Evolutionary conservation across 306 rosid species (phyloP).

Genomic region (Calophaca sinica): DNA sequence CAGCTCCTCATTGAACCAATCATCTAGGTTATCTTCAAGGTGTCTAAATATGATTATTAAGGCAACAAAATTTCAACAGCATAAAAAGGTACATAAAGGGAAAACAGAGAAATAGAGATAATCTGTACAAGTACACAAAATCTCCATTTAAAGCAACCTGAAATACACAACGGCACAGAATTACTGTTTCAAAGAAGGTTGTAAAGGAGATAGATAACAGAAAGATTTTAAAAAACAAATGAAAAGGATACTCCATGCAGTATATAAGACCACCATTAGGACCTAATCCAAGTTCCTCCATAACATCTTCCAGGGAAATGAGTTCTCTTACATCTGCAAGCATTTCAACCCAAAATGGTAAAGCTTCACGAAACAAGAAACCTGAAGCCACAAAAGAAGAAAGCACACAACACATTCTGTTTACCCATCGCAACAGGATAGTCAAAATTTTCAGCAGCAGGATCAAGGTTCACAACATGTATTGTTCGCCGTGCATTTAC

Average conservation of each 20-base stretch:
- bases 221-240: neutral
- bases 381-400: neutral
- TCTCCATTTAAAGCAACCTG: neutral
- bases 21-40: conserved; percentile 87
- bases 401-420: neutral
- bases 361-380: neutral
- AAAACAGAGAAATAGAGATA: neutral
- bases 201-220: neutral
- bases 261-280: conserved; percentile 95
- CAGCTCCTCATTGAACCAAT: conserved; percentile 81
- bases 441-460: conserved; percentile 96
- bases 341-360: conserved; percentile 32
- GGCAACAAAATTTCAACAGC: conserved; percentile 46
- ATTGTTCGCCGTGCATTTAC: conserved; percentile 57
- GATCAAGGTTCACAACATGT: conserved; percentile 82
- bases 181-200: conserved; percentile 18
- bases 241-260: conserved; percentile 99
- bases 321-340: conserved; percentile 90
- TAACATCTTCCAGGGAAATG: conserved; percentile 89
- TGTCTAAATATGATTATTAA: conserved; percentile 67
- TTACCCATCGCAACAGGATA: conserved; percentile 94
- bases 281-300: conserved; percentile 96
- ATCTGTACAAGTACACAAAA: conserved; percentile 5
- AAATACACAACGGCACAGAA: neutral
- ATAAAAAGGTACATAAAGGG: neutral